phyloP scores from a whole-genome alignment of 768 basidiomycete species.

The Amanita molliuscula region DNA sequence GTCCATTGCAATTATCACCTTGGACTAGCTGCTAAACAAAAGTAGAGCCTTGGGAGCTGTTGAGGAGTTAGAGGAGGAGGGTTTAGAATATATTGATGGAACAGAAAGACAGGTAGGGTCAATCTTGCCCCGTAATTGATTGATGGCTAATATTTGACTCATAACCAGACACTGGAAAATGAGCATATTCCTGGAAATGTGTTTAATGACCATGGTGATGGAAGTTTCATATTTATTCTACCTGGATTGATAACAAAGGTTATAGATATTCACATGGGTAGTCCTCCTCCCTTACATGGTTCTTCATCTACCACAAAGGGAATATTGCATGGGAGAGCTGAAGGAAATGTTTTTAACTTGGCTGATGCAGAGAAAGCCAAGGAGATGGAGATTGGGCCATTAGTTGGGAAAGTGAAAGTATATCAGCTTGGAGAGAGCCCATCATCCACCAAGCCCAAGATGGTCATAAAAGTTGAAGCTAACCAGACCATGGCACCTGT shows the following conservation, averaged over 20 bases:
- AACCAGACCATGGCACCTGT: neutral
- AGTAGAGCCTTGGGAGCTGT: no score
- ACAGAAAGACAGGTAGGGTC: no score
- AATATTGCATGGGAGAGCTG: conserved; percentile 7
- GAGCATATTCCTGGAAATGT: neutral
- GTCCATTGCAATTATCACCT: no score
- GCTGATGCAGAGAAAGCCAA: conserved; percentile 4
- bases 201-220: no score
- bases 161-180: neutral
- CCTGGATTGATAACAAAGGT: no score
- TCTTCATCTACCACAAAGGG: conserved; percentile 9
- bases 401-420: neutral
- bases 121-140: no score
- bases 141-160: no score
- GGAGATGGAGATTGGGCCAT: neutral
- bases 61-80: no score
- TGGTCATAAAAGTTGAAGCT: neutral
- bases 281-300: conserved; percentile 2
- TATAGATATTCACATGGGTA: no score
- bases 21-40: no score
- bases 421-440: neutral
- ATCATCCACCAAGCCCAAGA: neutral
- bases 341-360: conserved; percentile 11
- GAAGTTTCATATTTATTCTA: no score
- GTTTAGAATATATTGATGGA: no score